phyloP scores from a whole-genome alignment of 2,329 filamentous ascomycete genomes.

The Alternaria sp. region DNA sequence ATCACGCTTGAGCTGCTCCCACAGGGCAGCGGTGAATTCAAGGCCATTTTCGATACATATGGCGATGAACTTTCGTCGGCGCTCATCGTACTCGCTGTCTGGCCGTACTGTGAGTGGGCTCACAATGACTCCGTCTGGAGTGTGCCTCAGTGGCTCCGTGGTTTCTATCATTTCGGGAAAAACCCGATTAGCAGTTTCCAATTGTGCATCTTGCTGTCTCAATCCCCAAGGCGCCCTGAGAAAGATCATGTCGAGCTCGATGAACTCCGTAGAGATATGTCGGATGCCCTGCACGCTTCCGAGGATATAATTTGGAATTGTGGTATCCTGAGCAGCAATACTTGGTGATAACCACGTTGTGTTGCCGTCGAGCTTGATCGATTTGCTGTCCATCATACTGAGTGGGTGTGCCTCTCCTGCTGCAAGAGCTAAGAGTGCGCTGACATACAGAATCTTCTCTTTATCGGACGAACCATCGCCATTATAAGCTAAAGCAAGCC shows the following conservation, averaged over 20 bases:
- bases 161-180: slow-evolving; percentile 4
- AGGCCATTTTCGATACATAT: slow-evolving; percentile 20
- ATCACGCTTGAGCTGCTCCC: slow-evolving; percentile 21
- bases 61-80: slow-evolving; percentile 22
- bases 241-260: slow-evolving; percentile 22
- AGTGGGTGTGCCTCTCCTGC: slow-evolving; percentile 23
- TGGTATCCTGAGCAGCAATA: not conserved
- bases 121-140: not conserved
- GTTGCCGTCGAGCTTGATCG: slow-evolving; percentile 1
- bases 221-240: slow-evolving; percentile 2
- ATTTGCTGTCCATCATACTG: slow-evolving; percentile 11
- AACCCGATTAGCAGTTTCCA: not conserved
- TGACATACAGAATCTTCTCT: slow-evolving; percentile 19
- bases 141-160: not conserved
- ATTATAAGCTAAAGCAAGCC: slow-evolving; percentile 22
- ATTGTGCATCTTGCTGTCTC: not conserved
- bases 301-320: slow-evolving; percentile 14
- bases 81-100: slow-evolving; percentile 9
- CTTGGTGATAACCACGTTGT: slow-evolving; percentile 18
- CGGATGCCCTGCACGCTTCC: slow-evolving; percentile 14
- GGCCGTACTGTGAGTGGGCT: not conserved
- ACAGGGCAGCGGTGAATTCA: slow-evolving; percentile 19
- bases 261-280: slow-evolving; percentile 13
- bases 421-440: slow-evolving; percentile 19
- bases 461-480: slow-evolving; percentile 2